Evolutionary conservation across 2,329 filamentous ascomycete species (phyloP).

Genomic region (Endoconidiophora laricicola): DNA sequence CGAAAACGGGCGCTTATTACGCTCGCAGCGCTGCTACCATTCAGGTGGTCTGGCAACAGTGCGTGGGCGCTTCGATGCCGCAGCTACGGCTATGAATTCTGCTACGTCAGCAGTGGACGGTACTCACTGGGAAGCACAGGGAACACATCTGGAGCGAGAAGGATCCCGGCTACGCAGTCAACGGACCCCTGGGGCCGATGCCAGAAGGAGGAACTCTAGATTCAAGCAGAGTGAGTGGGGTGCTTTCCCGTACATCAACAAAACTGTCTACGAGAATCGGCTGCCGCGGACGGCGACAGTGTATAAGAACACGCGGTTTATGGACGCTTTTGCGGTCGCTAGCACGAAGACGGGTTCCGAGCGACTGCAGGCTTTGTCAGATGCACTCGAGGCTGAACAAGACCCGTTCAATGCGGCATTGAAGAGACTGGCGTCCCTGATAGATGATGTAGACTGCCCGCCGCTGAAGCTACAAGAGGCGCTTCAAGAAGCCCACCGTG

Average conservation of each 20-base stretch:
- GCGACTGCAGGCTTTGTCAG: neutral
- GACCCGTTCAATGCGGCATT: constrained; percentile 1
- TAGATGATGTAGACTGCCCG: neutral
- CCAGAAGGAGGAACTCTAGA: too few species aligned
- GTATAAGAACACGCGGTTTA: too few species aligned
- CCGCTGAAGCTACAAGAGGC: neutral
- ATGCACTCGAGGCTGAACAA: constrained; percentile 3
- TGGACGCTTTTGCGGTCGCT: neutral
- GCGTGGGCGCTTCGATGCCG: constrained; percentile 8
- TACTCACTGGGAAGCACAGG: neutral
- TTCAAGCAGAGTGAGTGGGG: too few species aligned
- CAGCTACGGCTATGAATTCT: neutral
- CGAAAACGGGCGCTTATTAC: constrained; percentile 26
- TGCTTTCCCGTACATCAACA: neutral
- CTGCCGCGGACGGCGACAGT: neutral
- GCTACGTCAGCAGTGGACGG: neutral
- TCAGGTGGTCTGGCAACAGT: constrained; percentile 12
- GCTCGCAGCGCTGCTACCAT: constrained; percentile 13
- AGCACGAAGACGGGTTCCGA: constrained; percentile 2
- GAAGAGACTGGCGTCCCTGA: neutral
- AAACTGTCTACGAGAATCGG: neutral
- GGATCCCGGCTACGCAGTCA: too few species aligned
- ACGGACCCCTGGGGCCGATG: too few species aligned
- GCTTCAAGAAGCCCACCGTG: neutral
- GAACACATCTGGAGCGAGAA: too few species aligned